A percentile compares a stretch with the other conserved stretches of the same genome.
phyloP scores from a whole-genome alignment of 202 grass and related monocot genomes.

The Panicum hallii region DNA sequence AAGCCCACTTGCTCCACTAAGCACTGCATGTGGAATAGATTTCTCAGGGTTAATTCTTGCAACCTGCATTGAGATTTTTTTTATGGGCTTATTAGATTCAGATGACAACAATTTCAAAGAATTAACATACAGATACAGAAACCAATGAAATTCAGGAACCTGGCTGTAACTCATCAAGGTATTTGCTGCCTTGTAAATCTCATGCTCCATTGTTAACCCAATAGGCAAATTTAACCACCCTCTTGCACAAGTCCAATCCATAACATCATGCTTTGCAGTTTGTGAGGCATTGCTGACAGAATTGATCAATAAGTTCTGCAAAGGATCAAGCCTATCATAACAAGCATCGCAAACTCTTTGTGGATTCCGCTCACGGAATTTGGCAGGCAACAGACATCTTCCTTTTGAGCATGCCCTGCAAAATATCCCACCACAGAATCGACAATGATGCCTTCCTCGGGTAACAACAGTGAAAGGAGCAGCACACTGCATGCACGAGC shows the following conservation, averaged over 20 bases:
- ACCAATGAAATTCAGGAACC: constrained; percentile 41
- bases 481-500: constrained; percentile 82
- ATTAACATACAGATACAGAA: constrained; percentile 20
- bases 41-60: constrained; percentile 71
- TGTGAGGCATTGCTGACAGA: constrained; percentile 83
- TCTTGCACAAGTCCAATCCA: constrained; percentile 85
- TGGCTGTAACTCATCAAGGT: constrained; percentile 71
- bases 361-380: constrained; percentile 72
- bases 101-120: not conserved
- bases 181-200: constrained; percentile 89
- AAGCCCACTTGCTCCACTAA: constrained; percentile 76
- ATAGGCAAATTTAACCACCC: constrained; percentile 94
- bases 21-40: constrained; percentile 74
- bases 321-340: constrained; percentile 86
- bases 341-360: constrained; percentile 93
- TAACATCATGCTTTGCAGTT: constrained; percentile 85
- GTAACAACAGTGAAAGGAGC: constrained; percentile 72
- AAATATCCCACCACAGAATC: constrained; percentile 90
- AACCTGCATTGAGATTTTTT: constrained; percentile 51
- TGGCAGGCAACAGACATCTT: constrained; percentile 73
- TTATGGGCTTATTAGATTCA: not conserved
- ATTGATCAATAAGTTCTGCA: constrained; percentile 78
- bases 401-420: constrained; percentile 78
- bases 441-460: constrained; percentile 82
- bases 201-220: constrained; percentile 82